Conservation (phyloP, 148 eudicot species). For the Rhododendron williamsianum region DNA sequence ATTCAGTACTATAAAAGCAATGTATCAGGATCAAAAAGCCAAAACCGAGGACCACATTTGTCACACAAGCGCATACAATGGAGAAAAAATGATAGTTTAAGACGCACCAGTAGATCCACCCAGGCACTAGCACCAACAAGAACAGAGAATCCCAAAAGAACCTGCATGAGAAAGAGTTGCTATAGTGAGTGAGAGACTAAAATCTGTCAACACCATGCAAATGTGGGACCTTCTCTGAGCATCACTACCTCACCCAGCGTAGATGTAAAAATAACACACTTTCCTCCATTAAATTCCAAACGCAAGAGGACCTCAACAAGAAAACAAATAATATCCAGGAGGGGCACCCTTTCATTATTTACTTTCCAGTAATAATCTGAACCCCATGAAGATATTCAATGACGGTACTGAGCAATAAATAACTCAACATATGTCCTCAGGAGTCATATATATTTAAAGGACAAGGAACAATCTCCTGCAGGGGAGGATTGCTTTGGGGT, state of each 20-base stretch:
- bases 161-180: slow-evolving; percentile 39
- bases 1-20: background rate
- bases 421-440: background rate
- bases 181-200: slow-evolving; percentile 6
- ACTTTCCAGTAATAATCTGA: background rate
- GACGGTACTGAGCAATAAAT: background rate
- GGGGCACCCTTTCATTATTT: background rate
- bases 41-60: background rate
- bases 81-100: background rate
- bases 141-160: slow-evolving; percentile 86
- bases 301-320: slow-evolving; percentile 2
- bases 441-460: background rate
- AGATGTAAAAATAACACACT: background rate
- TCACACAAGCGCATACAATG: background rate
- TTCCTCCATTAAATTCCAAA: background rate
- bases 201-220: background rate
- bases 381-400: background rate
- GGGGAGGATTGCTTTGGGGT: background rate
- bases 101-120: slow-evolving; percentile 87
- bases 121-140: slow-evolving; percentile 99
- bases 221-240: background rate
- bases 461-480: background rate
- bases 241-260: background rate
- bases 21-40: background rate
- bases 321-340: background rate